Evolutionary conservation across 345 rosid species (phyloP), one percentile per base, ranked within the genome.

Genomic region (Salix viminalis): DNA sequence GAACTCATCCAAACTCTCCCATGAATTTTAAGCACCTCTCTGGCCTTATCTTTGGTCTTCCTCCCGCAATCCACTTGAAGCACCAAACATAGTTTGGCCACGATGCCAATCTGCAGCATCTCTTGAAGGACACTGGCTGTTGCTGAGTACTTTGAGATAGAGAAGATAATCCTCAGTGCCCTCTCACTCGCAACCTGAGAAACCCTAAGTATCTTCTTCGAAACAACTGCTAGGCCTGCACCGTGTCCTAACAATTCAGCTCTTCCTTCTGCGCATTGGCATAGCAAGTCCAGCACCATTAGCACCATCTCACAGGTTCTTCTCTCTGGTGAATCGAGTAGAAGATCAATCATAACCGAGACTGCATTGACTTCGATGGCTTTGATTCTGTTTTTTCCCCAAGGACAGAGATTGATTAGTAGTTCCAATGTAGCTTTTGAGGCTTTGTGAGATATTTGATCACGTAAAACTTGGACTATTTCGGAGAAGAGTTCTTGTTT

Each of bases 371-470:
- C 89, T n/a, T 83, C 86, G 0, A 83, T 80, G 1, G 91, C 91
- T 71, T 87, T 91, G 82, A 83, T 76, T 80, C 90, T 65, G 87
- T 88, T 91, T 65, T 90, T 78, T 11, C 92, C 91, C 96, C 91
- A 88, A 1, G 93, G 88, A 74, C 87, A 85, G 14, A 85, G 65
- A 37, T 69, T 79, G 5, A 79, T 21, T 0, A 91, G 78, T 4
- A 89, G 74, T 76, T 89, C 83, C 73, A 89, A 67, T 0, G 88
- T 71, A 0, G 89, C 77, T 72, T 91, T 89, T 0, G 89, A 69
- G 15, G 91, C 88, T 48, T 83, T 87, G 10, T 46, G 80, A 16
- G 93, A 89, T 78, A 88, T 84, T 77, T 80, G 87, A 66, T 89
- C 88, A 0, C 67, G 77, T 56, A 91, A 64, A 2, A 81, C 83